phyloP scores from a whole-genome alignment of 179 eudicot species.

The Corrigiola litoralis region DNA sequence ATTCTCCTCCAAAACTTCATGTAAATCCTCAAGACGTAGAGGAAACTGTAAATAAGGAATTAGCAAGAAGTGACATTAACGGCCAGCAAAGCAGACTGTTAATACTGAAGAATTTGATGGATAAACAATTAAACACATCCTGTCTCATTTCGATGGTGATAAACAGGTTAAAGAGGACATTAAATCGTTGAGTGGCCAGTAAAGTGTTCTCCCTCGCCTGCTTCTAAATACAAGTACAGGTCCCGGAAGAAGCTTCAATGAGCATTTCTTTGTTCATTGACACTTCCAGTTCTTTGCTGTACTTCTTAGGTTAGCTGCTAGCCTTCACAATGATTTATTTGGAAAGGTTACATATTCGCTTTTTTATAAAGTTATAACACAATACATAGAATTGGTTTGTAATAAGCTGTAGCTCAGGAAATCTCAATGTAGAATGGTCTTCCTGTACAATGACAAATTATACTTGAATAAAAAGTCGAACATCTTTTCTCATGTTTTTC shows the following conservation, averaged over 20 bases:
- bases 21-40: too few relatives aligned
- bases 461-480: conserved; percentile 8
- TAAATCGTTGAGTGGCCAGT: conserved; percentile 57
- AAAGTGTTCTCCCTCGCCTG: conserved; percentile 64
- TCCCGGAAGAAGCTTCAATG: conserved; percentile 65
- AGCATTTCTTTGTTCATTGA: conserved; percentile 29
- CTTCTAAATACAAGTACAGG: conserved; percentile 43
- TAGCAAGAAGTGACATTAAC: too few relatives aligned
- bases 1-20: too few relatives aligned
- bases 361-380: conserved; percentile 6
- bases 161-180: too few relatives aligned
- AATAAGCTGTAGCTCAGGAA: background rate
- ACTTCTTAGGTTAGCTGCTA: conserved; percentile 8
- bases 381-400: conserved; percentile 4
- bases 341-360: conserved; percentile 6
- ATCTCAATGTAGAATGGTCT: conserved; percentile 10
- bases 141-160: too few relatives aligned
- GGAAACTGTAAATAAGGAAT: too few relatives aligned
- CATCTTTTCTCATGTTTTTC: too few relatives aligned
- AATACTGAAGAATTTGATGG: too few relatives aligned
- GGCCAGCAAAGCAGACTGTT: too few relatives aligned
- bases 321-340: conserved; percentile 12
- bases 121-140: too few relatives aligned
- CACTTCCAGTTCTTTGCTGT: background rate
- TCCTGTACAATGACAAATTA: conserved; percentile 19